A percentile compares a stretch with the other conserved stretches of the same genome.
These are phyloP conservation scores for Fusarium sp. DNA, from an alignment of 2,329 filamentous ascomycete species.

Conservation along the genomic window DNA sequence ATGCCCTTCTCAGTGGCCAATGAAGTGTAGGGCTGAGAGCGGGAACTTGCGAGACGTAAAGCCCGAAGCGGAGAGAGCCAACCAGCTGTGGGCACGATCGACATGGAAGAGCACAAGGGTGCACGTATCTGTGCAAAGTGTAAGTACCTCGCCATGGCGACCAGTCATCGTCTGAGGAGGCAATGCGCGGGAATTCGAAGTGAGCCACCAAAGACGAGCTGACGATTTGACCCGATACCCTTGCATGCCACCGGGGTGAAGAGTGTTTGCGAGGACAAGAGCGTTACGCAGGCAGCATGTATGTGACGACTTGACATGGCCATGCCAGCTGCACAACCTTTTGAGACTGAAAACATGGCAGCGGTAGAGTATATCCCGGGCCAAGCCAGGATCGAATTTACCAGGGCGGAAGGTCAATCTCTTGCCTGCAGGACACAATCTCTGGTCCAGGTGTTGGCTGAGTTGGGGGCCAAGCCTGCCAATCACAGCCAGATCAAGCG, in stretches of 20 bases:
- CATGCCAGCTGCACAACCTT: conserved; percentile 19
- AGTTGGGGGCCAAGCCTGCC: conserved; percentile 39
- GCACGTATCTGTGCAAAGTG: conserved; percentile 16
- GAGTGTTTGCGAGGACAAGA: neutral
- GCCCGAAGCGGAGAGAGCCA: conserved; percentile 16
- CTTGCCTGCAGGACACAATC: conserved; percentile 36
- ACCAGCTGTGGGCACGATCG: conserved; percentile 34
- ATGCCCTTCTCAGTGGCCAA: conserved; percentile 17
- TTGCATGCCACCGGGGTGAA: neutral
- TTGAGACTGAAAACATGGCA: conserved; percentile 20
- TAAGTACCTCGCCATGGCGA: neutral
- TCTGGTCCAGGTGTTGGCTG: conserved; percentile 31
- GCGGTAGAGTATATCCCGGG: conserved; percentile 17
- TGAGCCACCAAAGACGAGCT: conserved; percentile 12
- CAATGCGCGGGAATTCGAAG: neutral
- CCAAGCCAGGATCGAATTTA: conserved; percentile 22
- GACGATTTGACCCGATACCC: conserved; percentile 8
- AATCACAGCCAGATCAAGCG: conserved; percentile 36
- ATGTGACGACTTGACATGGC: conserved; percentile 32
- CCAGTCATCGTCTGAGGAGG: conserved; percentile 4
- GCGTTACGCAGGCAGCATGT: neutral
- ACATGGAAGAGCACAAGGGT: conserved; percentile 16
- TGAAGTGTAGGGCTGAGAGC: conserved; percentile 31
- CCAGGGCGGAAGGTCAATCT: conserved; percentile 31
- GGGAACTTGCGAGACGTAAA: conserved; percentile 28